Base-by-base conservation (phyloP, 2,329 filamentous ascomycete genomes). In the Xylaria sp. region DNA sequence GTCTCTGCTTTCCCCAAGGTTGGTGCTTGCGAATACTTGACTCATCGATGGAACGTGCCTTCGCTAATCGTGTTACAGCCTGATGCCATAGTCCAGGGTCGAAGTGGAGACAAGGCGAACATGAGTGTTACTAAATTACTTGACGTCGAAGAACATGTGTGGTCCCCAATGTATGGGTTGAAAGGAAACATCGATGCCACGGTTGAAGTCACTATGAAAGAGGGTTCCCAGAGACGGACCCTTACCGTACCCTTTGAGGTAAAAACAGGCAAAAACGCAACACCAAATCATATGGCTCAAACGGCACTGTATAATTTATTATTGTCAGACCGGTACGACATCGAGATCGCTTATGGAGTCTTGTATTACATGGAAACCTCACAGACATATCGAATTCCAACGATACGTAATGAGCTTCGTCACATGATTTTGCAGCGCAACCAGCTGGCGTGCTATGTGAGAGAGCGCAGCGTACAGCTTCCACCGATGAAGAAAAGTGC, bases 171-270 rank as follows among this genome's bases (percentile, higher is more conserved):
- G 87, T 99, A 96, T 74, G 95, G 95, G 0, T 82, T 99, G 15
- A 99, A 99, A 76, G 95, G 95, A 31, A 99, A 98, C 70, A 95
- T 99, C 63, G 95, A 99, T 78, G 95, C 95, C 28, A 98, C 95
- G 0, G 91, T 99, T 0, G 92, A 99, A 78, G 90, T 95, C 15
- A 87, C 86, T 0, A 91, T 97, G 82, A 82, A 86, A 58, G 90
- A 96, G 60, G 86, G 87, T 25, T 80, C 84, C n/a, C 82, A 85
- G 31, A 78, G 81, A 49, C 87, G 87, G 64, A 91, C 86, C 4
- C 80, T 98, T 65, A 94, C 94, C 0, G 92, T 97, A 3, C 95
- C 95, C 0, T 92, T 99, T 67, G 95, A 99, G 74, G 86, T 99
- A 71, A 99, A 99, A 78, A 98, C 95, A 0, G 95, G 95, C 33